Evolutionary conservation across 208 protist species (phyloP), one percentile per base, ranked within the genome.

Genomic region (Leishmania braziliensis): DNA sequence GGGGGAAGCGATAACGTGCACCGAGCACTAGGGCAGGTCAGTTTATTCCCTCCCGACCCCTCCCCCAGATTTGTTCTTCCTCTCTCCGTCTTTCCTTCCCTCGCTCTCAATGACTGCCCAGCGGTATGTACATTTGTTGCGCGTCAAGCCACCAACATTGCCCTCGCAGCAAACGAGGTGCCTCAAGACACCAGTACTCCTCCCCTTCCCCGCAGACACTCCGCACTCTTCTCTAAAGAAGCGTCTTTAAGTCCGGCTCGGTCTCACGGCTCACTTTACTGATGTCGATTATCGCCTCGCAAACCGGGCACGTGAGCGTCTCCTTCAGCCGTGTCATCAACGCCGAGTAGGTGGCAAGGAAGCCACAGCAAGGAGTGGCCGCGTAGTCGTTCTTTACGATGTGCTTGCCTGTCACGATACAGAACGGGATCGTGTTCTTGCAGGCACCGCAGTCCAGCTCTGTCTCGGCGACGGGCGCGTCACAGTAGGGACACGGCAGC

Each of bases 381-480:
- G 94, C 88, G 85, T 95, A 98, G 87, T 99, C 97, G 29, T 70
- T 84, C 70, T 96, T 89, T n/a, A 98, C 84, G 6, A 98, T 90
- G 86, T 98, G 96, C 77, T 97, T 97, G 36, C 96, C 98, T 1
- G 98, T 98, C 63, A 98, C 95, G 53, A 99, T 95, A 86, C 98
- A 99, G 90, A 98, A 99, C 6, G 98, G 98, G 36, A 99, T 88
- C 2, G 86, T 88, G 89, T 98, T 99, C 82, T 98, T 97, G 88
- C 98, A 99, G 16, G 90, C 89, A 6, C 91, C 91, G 80, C 98
- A 99, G 68, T 99, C 96, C 23, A 99, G 87, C 73, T 96, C 90
- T n/a, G 95, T 98, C 76, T 97, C 95, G 0, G 89, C 85, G 3
- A 99, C 87, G 3, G 91, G 89, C 0, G 91, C 88, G 60, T 92